Evolutionary conservation across 1,284 basidiomycete genomes (phyloP), one percentile per base, ranked within the genome.

Genomic region (Neonothopanus nambi): DNA sequence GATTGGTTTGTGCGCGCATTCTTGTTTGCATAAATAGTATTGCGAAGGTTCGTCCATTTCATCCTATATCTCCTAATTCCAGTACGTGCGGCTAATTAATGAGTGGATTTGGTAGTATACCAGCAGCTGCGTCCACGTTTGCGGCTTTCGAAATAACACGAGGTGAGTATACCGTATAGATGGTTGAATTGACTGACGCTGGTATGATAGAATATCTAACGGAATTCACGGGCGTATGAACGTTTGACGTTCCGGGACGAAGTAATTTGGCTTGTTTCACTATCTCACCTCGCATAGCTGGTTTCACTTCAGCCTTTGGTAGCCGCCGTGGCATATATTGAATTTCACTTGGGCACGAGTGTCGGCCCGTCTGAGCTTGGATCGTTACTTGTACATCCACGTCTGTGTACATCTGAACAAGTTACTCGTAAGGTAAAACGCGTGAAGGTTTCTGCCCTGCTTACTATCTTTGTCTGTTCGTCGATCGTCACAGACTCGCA

Each of bases 81-180:
- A n/a, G 7, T n/a, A 0, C 30, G 11, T 13, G 12, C 4, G n/a
- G 30, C 30, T 20, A 9, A 24, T 6, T 30, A 20, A 39, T 4
- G 11, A 24, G 24, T 57, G 64, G 3, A 58, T 59, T 59, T 48
- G 46, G 60, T 39, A 89, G 91, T 66, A 91, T 95, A 59, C 94
- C 95, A 5, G 92, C 95, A 1, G 95, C 93, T 5, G 94, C 85
- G 23, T 87, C 88, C 56, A 97, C 94, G 0, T 97, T 98, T 63
- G 87, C 92, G n/a, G 91, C 89, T 0, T 98, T 90, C 68, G 94
- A 98, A 68, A 63, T 95, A 26, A 91, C 41, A 18, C 77, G 91
- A 74, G 91, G 89, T 85, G 51, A 54, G 67, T 62, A 17, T 20
- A 45, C 23, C 40, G 37, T 20, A 20, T 46, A 33, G 37, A 42